Evolutionary conservation across 305 asterid species (phyloP), one percentile per base, ranked within the genome.

Genomic region (Ajuga reptans): DNA sequence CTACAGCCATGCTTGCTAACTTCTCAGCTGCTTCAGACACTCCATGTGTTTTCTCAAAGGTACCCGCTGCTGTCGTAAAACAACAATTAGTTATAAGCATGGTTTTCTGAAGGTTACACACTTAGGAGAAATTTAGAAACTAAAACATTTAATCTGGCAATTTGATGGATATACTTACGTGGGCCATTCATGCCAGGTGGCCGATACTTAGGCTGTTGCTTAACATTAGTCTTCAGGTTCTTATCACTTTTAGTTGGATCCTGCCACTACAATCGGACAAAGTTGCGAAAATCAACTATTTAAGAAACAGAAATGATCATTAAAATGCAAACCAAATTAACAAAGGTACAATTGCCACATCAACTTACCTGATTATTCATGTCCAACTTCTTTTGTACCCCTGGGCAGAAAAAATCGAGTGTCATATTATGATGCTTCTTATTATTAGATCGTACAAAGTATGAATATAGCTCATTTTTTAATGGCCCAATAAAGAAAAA

Each of bases 371-470:
- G 86, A 80, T 78, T 75, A 80, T 82, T 87, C 93, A 85, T 72
- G 80, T 87, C 90, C 89, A 91, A 72, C 89, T 89, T 91, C 85
- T 96, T 86, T 73, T 87, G 98, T 41, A 84, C 97, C 66, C 90
- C 98, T 87, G 89, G 31, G 55, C 33, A 70, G 59, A 46, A 61
- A 75, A 37, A 64, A 47, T 73, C 56, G 7, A 61, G 5, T n/a
- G 61, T 82, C 68, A 73, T 18, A 11, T 68, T 45, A 37, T 54
- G 71, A 66, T 24, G 41, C n/a, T n/a, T n/a, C 16, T 21, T 33
- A 27, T 0, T 53, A 37, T n/a, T 2, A 49, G 66, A 34, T 45
- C 2, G 8, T 31, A 49, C 10, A 39, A 2, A 16, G 24, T 15
- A 29, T 6, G 15, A 57, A 68, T 36, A 6, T n/a, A 31, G 42